Base-by-base conservation (phyloP, 2,329 filamentous ascomycete species). In the Fonsecaea nubica region DNA sequence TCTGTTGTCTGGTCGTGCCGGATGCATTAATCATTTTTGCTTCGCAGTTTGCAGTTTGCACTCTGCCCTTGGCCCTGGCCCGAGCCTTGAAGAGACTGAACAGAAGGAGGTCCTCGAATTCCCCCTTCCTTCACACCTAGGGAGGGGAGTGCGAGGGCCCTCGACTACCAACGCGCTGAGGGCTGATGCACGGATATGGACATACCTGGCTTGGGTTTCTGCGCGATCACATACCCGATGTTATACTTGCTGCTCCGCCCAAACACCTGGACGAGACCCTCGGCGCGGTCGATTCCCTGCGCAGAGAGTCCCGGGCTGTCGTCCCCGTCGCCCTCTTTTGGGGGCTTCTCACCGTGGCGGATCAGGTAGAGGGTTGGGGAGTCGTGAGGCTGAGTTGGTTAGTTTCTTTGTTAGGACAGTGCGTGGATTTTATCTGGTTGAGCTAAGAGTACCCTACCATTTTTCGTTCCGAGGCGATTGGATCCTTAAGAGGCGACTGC, bases 261-360 rank as follows among this genome's bases (percentile, higher is more conserved):
- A 72, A 89, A 89, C 0, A 89, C 84, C 8, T 70, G 78, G 10
- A 83, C 78, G n/a, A 89, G 76, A 69, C 87, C 89, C 72, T 89
- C 83, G 0, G 87, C 84, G 15, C 87, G 84, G 75, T 86, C 65
- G 62, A 81, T 69, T n/a, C 87, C 87, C 66, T 82, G 72, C 0
- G 80, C 70, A 63, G 76, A 86, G 54, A 89, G 78, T 38, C 64
- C 64, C 8, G 50, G 50, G 5, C n/a, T 36, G 33, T 66, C 64
- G 10, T 63, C 55, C 1, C 86, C 86, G 64, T 81, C 76, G 38
- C 78, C 78, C 15, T 80, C 80, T 42, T 80, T 75, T 1, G 72
- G 64, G 2, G 87, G 86, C 75, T 89, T 89, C 75, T 89, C 87
- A 65, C 87, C 87, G 69, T 89, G 87, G 18, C 87, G 84, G 74